phyloP scores from a whole-genome alignment of 2,329 filamentous ascomycete genomes.

The Penicillium sp. region DNA sequence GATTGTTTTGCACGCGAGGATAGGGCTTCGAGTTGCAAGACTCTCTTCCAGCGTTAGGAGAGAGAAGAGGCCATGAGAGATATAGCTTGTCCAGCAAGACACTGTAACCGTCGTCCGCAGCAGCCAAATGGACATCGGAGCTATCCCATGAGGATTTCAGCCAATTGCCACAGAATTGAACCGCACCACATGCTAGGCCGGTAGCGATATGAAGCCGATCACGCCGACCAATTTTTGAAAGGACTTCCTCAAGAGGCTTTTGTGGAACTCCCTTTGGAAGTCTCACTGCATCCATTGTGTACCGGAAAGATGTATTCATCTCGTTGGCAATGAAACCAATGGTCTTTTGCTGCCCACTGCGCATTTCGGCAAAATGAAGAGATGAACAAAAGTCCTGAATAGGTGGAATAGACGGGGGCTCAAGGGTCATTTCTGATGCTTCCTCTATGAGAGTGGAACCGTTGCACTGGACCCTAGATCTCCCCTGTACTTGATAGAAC shows the following conservation, averaged over 20 bases:
- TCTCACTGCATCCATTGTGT: conserved; percentile 1
- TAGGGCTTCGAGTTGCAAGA: not conserved
- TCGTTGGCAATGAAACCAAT: conserved; percentile 1
- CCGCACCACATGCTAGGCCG: conserved; percentile 1
- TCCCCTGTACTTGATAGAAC: not conserved
- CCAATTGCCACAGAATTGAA: conserved; percentile 9
- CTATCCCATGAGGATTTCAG: conserved; percentile 9
- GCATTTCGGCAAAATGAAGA: not conserved
- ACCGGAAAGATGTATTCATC: not conserved
- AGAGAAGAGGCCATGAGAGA: conserved; percentile 4
- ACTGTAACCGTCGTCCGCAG: not conserved
- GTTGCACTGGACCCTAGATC: not conserved
- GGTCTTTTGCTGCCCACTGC: not conserved
- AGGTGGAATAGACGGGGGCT: not conserved
- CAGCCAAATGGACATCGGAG: conserved; percentile 5
- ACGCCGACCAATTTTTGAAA: conserved; percentile 3
- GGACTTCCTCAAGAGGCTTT: not conserved
- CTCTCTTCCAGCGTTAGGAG: not conserved
- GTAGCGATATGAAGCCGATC: conserved; percentile 10
- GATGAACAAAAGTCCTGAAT: conserved; percentile 3
- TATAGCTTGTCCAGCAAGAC: conserved; percentile 4
- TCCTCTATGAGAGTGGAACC: not conserved
- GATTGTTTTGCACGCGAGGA: not conserved
- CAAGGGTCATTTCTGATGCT: not conserved
- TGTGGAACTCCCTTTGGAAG: not conserved